Base-by-base conservation (phyloP, 768 basidiomycete species). In the Podaxis sp. region DNA sequence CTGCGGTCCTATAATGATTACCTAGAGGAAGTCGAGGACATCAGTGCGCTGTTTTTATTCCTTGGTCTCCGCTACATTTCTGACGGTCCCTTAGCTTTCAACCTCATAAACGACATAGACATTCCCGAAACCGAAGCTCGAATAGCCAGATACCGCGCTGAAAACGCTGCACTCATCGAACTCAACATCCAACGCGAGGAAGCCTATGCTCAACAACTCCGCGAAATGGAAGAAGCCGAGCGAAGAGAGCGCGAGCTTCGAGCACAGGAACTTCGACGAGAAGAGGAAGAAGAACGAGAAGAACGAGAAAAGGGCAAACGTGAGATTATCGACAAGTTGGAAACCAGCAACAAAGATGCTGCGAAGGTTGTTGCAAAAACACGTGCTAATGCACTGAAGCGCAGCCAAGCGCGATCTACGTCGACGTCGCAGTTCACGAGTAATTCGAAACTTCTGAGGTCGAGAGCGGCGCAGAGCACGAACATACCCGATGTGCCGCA, bases 1-100 rank as follows among this genome's bases (percentile, higher is more conserved):
- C 79, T 93, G 46, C 81, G 84, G 11, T 80, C 85, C 15, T 98
- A 96, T 74, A 97, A 99, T 69, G 91, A 98, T 71, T 98, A 98
- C 71, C 83, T 99, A 11, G 95, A 99, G 74, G 87, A 93, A 72
- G 94, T 96, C 2, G 96, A 99, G 75, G 93, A 97, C 68, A 89
- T 98, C 66, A 79, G 82, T 79, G 47, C 55, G 75, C 67, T 12
- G 19, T 41, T 41, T 15, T 11, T 9, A 17, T 66, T 51, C n/a
- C n/a, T 66, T 38, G 29, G 36, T 50, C 55, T 33, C 56, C n/a
- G 12, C 36, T 25, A 33, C 17, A 49, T 65, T 36, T 19, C 64
- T 52, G 19, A 59, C 54, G 64, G 22, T 25, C 51, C 38, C 19
- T 29, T 56, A 96, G 96, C 93, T 4, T 98, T 96, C 79, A 98